Evolutionary conservation across 2,329 filamentous ascomycete genomes (phyloP).

Genomic region (Pseudogymnoascus sp.): DNA sequence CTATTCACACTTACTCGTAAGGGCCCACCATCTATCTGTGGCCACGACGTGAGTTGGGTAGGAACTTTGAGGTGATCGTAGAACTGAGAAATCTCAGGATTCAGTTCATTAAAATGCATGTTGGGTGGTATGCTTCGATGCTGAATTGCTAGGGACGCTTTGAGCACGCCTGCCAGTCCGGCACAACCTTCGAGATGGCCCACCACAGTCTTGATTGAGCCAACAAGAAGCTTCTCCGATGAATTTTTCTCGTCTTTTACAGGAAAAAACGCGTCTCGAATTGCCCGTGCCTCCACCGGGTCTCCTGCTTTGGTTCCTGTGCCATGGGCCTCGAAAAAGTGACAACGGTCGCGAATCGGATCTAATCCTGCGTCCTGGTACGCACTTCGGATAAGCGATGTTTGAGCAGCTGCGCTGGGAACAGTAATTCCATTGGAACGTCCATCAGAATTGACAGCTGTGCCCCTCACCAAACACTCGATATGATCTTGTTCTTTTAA

Average conservation of each 20-base stretch:
- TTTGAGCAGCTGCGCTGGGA: conserved; percentile 34
- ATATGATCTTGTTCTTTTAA: too few relatives aligned
- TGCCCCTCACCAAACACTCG: too few relatives aligned
- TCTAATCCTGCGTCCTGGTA: conserved; percentile 17
- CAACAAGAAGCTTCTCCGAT: too few relatives aligned
- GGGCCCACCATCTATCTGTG: background rate
- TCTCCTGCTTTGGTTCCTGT: conserved; percentile 10
- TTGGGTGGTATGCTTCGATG: conserved; percentile 22
- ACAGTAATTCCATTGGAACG: conserved; percentile 29
- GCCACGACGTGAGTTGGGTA: background rate
- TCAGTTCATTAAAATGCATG: background rate
- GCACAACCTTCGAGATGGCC: conserved; percentile 22
- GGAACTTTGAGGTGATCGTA: conserved; percentile 26
- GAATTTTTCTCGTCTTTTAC: too few relatives aligned
- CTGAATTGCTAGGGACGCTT: conserved; percentile 23
- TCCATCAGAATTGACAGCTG: too few relatives aligned
- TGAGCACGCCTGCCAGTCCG: conserved; percentile 18
- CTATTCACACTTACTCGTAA: conserved; percentile 19
- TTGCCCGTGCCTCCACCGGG: conserved; percentile 11
- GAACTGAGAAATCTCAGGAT: conserved; percentile 21
- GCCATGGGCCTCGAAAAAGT: conserved; percentile 39
- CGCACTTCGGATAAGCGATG: conserved; percentile 21
- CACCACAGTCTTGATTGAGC: conserved; percentile 20
- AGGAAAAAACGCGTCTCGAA: background rate
- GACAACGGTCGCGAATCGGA: conserved; percentile 33